Evolutionary conservation across 2,329 filamentous ascomycete species (phyloP).

Genomic region (Metarhizium guizhouense): DNA sequence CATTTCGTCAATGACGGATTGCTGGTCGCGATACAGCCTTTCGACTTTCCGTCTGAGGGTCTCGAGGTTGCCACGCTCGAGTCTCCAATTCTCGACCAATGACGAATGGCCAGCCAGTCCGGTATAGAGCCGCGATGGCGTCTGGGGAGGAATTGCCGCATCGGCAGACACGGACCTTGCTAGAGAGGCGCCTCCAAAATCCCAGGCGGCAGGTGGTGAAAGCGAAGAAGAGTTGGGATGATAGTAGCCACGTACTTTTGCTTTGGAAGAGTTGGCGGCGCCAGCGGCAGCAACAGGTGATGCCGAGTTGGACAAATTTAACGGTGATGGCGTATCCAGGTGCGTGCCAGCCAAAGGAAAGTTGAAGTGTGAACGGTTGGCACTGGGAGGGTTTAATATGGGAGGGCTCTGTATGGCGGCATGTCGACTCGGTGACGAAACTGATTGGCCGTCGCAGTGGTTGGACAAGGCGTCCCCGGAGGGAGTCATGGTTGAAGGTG

Average conservation of each 20-base stretch:
- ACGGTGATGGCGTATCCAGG: background rate
- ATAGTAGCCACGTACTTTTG: background rate
- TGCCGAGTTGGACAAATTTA: background rate
- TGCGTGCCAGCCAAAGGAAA: background rate
- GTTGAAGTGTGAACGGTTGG: background rate
- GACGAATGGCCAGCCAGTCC: constrained; percentile 30
- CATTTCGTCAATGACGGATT: constrained; percentile 43
- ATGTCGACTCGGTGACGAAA: background rate
- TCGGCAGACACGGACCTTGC: constrained; percentile 21
- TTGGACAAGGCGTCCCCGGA: background rate
- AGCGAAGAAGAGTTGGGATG: constrained; percentile 6
- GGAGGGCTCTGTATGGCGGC: background rate
- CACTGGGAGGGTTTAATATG: background rate
- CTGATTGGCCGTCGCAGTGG: background rate
- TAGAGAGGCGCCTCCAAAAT: constrained; percentile 13
- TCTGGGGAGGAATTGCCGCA: constrained; percentile 20
- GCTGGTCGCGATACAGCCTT: constrained; percentile 47
- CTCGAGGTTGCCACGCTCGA: constrained; percentile 42
- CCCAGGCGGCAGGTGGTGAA: constrained; percentile 5
- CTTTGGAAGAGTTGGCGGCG: background rate
- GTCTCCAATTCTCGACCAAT: constrained; percentile 31
- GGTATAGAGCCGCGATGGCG: constrained; percentile 26
- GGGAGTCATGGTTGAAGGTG: background rate
- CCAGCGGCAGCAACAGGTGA: background rate
- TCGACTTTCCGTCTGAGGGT: constrained; percentile 44